Percentiles rank a stretch among this genome's conserved stretches.
Conservation (phyloP, 106 monocot genomes). For the Xerophyta viscosa region DNA sequence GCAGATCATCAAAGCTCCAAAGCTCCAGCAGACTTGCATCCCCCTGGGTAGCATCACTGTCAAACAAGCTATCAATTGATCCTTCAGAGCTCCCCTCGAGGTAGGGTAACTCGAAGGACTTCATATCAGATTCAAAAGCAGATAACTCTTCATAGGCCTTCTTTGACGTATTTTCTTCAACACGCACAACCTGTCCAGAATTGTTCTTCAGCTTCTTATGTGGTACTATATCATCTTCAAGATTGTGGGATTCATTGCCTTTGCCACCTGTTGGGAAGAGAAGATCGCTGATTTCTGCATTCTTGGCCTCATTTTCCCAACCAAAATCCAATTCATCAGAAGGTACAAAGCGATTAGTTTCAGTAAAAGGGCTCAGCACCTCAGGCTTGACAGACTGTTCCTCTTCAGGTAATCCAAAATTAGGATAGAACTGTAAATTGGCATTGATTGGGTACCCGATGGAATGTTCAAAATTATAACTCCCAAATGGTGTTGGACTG, state of each 20-base stretch:
- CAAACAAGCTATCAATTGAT: conserved; percentile 19
- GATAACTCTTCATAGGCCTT: conserved; percentile 23
- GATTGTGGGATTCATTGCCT: not conserved
- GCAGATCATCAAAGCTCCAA: conserved; percentile 45
- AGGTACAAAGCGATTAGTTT: not conserved
- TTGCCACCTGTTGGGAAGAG: not conserved
- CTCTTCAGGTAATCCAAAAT: conserved; percentile 14
- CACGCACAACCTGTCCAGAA: conserved; percentile 12
- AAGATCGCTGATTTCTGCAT: conserved; percentile 16
- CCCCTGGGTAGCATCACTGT: conserved; percentile 17
- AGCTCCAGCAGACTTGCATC: conserved; percentile 23
- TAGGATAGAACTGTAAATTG: conserved; percentile 10
- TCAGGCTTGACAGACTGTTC: conserved; percentile 6
- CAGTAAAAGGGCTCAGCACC: not conserved
- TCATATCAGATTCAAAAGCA: conserved; percentile 25
- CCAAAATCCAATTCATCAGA: conserved; percentile 10
- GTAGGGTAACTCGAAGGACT: conserved; percentile 21
- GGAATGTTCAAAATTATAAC: not conserved
- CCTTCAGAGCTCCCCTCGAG: conserved; percentile 19
- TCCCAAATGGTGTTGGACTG: conserved; percentile 16
- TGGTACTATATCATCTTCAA: conserved; percentile 7
- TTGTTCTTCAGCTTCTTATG: conserved; percentile 28
- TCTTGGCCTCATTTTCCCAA: conserved; percentile 7
- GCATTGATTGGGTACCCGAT: conserved; percentile 2
- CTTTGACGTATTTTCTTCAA: conserved; percentile 10